Evolutionary conservation across 306 rosid genomes (phyloP), one percentile per base, ranked within the genome.

Genomic region (Cicer pinnatifidum): DNA sequence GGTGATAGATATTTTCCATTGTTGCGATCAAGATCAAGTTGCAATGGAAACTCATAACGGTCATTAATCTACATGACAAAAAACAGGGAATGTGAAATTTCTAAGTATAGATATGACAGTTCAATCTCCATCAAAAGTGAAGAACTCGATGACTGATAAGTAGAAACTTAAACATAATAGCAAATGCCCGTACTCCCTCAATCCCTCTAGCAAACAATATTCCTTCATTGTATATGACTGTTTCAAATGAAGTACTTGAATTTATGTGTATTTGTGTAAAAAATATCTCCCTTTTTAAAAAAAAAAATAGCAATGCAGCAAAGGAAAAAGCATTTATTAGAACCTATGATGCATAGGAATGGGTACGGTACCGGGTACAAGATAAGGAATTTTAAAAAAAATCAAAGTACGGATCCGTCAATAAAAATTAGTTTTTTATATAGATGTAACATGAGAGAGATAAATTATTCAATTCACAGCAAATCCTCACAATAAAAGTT

Each of bases 11-110:
- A 95, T 57, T 89, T 95, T 12, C 99, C 92, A 84, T 86, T 58
- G 81, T 95, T 97, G 63, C 91, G 88, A 75, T 95, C 99, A 68
- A 95, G 97, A 77, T 95, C 97, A 75, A 95, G 90, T 91, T 95
- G 92, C 87, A 95, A 81, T 11, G 99, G 99, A 79, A 95, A 95
- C 88, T 95, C 99, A 81, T 95, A 95, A 33, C 93, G 93, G 78
- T 95, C 99, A 78, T 95, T 95, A 66, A 95, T 95, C 99, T 95
- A 80, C 82, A 69, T 10, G 69, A 1, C 53, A 67, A 45, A 47
- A 10, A 19, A 43, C 5, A 16, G 23, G 17, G 8, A 53, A 54
- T 17, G 61, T 72, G 40, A 52, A 63, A n/a, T 72, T 33, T 46
- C 54, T n/a, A 61, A 3, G 7, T 20, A 59, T 17, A 39, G 52